These are phyloP conservation scores for Aspergillus sp. DNA, from an alignment of 2,329 filamentous ascomycete species.

Conservation along the genomic window DNA sequence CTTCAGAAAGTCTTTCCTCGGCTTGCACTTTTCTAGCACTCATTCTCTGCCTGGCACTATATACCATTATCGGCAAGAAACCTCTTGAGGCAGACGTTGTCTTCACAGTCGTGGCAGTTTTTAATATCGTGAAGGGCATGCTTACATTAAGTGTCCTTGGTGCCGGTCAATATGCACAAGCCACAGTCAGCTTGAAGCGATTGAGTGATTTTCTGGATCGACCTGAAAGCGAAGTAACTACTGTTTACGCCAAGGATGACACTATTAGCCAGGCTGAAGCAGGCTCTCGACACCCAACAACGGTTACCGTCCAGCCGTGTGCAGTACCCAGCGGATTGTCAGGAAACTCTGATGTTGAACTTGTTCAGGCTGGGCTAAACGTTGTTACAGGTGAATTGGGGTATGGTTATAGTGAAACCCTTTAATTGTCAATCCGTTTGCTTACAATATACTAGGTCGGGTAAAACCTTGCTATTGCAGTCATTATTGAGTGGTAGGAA, in stretches of 20 bases:
- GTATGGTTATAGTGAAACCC: neutral
- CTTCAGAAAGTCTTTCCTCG: slow-evolving; percentile 6
- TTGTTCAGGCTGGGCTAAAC: slow-evolving; percentile 3
- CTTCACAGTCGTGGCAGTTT: slow-evolving; percentile 8
- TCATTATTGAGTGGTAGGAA: slow-evolving; percentile 1
- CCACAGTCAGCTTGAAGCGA: slow-evolving; percentile 6
- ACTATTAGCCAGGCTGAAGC: neutral
- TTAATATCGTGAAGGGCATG: slow-evolving; percentile 10
- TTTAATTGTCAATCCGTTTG: neutral
- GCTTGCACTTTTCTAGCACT: slow-evolving; percentile 5
- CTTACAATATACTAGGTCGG: slow-evolving; percentile 3
- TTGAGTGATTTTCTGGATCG: slow-evolving; percentile 5
- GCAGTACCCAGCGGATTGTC: neutral
- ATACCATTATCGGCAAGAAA: slow-evolving; percentile 1
- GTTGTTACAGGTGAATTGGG: slow-evolving; percentile 4
- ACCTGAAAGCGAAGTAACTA: neutral
- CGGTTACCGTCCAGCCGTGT: neutral
- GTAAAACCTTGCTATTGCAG: slow-evolving; percentile 4
- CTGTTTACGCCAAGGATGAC: neutral
- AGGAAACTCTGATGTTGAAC: neutral
- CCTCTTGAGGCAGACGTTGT: slow-evolving; percentile 4
- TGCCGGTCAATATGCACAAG: slow-evolving; percentile 10
- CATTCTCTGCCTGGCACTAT: slow-evolving; percentile 4
- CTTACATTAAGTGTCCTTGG: slow-evolving; percentile 7
- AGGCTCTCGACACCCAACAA: neutral